Evolutionary conservation across 2,329 filamentous ascomycete genomes (phyloP), one percentile per base, ranked within the genome.

Genomic region (Penicillium sclerotiorum): DNA sequence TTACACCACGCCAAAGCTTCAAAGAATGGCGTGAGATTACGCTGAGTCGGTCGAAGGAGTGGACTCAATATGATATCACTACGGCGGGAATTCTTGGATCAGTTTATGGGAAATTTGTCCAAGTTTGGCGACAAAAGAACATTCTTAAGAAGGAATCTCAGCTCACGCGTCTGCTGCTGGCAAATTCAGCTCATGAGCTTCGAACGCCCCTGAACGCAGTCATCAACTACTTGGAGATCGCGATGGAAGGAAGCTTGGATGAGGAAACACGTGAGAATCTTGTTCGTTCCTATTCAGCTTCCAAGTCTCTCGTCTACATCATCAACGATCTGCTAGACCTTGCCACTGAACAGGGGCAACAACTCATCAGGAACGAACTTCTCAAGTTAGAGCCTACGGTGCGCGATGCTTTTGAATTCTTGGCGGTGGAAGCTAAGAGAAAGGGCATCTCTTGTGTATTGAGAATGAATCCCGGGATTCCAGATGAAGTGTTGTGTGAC

Each of bases 211-310:
- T 96, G 2, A 96, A 96, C 62, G 91, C 91, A n/a, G 95, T 96
- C 62, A 95, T 96, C 71, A 96, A 96, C 61, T 96, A 95, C 59
- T 80, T 96, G 1, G 91, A 96, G 60, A 95, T 96, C 56, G 91
- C 91, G 0, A 73, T 96, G 1, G 91, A 96, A 71, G 89, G 90
- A 0, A 75, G 78, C 0, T 75, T 96, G 2, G 91, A 95, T 56
- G 76, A 83, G 13, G 91, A 95, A 64, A 95, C 89, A 0, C 79
- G 91, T 17, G 90, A 96, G 5, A 95, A 94, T 52, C 75, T 96
- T 5, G 80, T 87, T 1, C 87, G 85, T 57, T 95, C 91, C 1
- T 89, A 96, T 65, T 95, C 90, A 0, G 91, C 91, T 4, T 96
- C 91, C 0, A 95, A 95, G 64, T 95, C 90, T 0, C 75, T 96